These are phyloP conservation scores for Silene latifolia DNA, from an alignment of 148 eudicot species.

Conservation along the genomic window DNA sequence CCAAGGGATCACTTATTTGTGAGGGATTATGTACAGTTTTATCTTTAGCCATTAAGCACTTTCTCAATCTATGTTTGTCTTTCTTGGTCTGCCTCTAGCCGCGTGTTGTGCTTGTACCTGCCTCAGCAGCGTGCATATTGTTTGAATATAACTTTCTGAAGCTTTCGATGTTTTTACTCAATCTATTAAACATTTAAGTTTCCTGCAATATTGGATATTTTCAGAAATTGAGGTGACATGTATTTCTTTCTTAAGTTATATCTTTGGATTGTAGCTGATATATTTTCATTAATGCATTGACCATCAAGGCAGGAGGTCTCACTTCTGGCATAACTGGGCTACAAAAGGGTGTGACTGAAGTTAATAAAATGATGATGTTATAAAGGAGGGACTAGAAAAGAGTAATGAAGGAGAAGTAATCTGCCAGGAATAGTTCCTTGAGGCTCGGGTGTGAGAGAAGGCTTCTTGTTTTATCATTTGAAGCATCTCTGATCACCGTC, in stretches of 20 bases:
- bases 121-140: conserved; percentile 61
- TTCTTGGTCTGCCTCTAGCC: conserved; percentile 41
- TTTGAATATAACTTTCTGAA: conserved; percentile 89
- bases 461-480: conserved; percentile 40
- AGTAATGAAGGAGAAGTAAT: conserved; percentile 43
- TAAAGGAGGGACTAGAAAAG: conserved; percentile 54
- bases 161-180: conserved; percentile 76
- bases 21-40: background rate
- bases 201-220: conserved; percentile 34
- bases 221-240: conserved; percentile 45
- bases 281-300: conserved; percentile 14
- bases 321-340: conserved; percentile 34
- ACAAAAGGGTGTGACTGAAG: conserved; percentile 42
- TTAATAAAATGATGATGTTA: conserved; percentile 51
- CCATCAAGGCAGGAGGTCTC: conserved; percentile 61
- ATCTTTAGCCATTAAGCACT: background rate
- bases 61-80: background rate
- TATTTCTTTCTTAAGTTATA: background rate
- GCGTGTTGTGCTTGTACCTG: conserved; percentile 92
- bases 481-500: conserved; percentile 65
- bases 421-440: conserved; percentile 39
- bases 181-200: conserved; percentile 65
- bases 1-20: background rate
- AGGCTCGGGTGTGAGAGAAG: no score
- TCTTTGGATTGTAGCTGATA: conserved; percentile 19